These are phyloP conservation scores for Xylaria sp. DNA, from an alignment of 2,329 filamentous ascomycete species.

Conservation along the genomic window DNA sequence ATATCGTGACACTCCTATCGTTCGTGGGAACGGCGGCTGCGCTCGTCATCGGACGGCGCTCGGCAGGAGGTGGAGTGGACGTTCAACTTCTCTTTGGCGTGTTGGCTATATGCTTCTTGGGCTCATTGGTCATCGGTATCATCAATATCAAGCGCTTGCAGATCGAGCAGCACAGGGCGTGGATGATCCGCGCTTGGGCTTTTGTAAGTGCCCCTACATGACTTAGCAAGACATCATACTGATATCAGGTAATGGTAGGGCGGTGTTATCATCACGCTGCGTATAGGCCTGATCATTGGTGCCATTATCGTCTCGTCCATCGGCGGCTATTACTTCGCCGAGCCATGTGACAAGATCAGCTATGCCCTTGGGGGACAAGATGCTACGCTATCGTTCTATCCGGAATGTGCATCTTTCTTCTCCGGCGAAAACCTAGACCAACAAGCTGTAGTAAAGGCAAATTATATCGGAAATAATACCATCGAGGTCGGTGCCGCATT, in stretches of 20 bases:
- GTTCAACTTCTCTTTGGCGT: conserved; percentile 59
- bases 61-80: conserved; percentile 66
- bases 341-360: conserved; percentile 62
- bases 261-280: conserved; percentile 63
- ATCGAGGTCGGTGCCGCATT: conserved; percentile 56
- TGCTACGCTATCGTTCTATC: conserved; percentile 53
- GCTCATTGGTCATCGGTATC: conserved; percentile 59
- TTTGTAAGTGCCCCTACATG: conserved; percentile 51
- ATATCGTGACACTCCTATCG: conserved; percentile 62
- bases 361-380: conserved; percentile 51
- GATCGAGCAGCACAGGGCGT: conserved; percentile 71
- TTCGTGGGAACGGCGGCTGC: conserved; percentile 59
- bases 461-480: conserved; percentile 47
- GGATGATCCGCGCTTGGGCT: conserved; percentile 70
- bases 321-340: conserved; percentile 44
- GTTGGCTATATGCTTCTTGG: conserved; percentile 58
- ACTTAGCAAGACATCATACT: background rate
- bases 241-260: conserved; percentile 48
- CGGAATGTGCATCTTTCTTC: conserved; percentile 57
- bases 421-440: conserved; percentile 45
- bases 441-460: conserved; percentile 49
- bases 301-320: conserved; percentile 37
- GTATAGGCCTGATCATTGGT: conserved; percentile 59
- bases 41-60: conserved; percentile 62
- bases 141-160: conserved; percentile 69